These are phyloP conservation scores for Entonaema liquescens DNA, from an alignment of 495 filamentous ascomycete species.

Conservation along the genomic window DNA sequence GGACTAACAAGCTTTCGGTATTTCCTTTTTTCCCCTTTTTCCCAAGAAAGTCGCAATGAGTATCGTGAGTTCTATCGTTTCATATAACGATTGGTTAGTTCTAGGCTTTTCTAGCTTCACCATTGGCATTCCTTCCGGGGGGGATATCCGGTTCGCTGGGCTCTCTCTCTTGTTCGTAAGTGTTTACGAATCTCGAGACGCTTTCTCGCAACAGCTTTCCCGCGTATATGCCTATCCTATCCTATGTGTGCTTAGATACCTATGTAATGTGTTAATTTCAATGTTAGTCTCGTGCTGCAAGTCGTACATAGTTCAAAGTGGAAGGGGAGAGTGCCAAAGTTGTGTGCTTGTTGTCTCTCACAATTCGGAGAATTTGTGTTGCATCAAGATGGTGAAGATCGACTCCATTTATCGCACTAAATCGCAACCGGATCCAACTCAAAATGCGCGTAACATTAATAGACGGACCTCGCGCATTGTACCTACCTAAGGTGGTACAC, in stretches of 20 bases:
- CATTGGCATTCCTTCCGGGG: constrained; percentile 6
- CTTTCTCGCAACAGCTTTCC: too few species aligned
- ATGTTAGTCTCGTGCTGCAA: not conserved
- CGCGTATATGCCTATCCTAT: not conserved
- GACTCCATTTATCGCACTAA: not conserved
- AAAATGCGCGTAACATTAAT: not conserved
- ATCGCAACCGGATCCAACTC: not conserved
- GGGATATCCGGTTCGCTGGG: not conserved
- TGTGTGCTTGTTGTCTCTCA: not conserved
- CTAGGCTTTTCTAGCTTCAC: constrained; percentile 3
- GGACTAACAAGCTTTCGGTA: constrained; percentile 14
- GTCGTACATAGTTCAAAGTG: not conserved
- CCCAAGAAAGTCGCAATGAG: not conserved
- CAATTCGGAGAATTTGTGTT: constrained; percentile 35
- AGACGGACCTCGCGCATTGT: not conserved
- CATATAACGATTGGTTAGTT: constrained; percentile 7
- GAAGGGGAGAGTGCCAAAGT: not conserved
- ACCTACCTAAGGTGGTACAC: too few species aligned
- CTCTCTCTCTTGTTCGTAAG: not conserved
- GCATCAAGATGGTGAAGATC: constrained; percentile 20
- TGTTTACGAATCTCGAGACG: not conserved
- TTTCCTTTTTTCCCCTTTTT: too few species aligned
- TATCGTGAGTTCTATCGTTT: constrained; percentile 16
- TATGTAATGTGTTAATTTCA: not conserved
- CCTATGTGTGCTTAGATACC: not conserved